Evolutionary conservation across 129 eudicot genomes (phyloP), one percentile per base, ranked within the genome.

Genomic region (Daucus carota): DNA sequence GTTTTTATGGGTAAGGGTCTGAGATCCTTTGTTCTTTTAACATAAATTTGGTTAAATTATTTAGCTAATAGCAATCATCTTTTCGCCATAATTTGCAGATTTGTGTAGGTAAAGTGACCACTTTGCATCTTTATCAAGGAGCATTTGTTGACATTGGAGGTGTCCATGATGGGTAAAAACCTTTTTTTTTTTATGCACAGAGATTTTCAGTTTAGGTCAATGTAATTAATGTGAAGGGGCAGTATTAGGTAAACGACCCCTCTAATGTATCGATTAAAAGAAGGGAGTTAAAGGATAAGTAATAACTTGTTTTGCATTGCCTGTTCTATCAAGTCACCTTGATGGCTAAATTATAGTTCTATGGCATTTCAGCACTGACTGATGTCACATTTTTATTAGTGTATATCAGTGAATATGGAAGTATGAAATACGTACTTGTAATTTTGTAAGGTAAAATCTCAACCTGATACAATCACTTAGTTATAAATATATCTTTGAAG

Each of bases 61-160:
- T 22, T 36, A 38, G 24, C 73, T 59, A 65, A 28, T 52, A 60
- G 62, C 40, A 32, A 32, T 80, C 48, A 43, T 60, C 15, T 70
- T 34, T 52, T 36, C 77, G 11, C 62, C 24, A 57, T 15, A 77
- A 17, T 73, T 72, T 79, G 74, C 84, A 95, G 99, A 88, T 95
- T 77, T 95, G 99, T 88, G 88, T 84, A 71, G 99, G 97, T 73
- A 95, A 89, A 82, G 99, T 95, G 82, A 91, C 97, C 63, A 90
- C 96, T 72, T 54, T 95, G 78, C 99, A 95, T 78, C 97, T 95
- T 77, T 88, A 95, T 81, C 99, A 95, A 88, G 99, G 99, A 85
- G 99, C 99, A 75, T 95, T 95, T 80, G 93, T 95, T 74, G 99
- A 95, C 80, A 95, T 95, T 85, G 99, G 99, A 83, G 97, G 99